Evolutionary conservation across 148 eudicot species (phyloP), one percentile per base, ranked within the genome.

Genomic region (Fagopyrum tataricum): DNA sequence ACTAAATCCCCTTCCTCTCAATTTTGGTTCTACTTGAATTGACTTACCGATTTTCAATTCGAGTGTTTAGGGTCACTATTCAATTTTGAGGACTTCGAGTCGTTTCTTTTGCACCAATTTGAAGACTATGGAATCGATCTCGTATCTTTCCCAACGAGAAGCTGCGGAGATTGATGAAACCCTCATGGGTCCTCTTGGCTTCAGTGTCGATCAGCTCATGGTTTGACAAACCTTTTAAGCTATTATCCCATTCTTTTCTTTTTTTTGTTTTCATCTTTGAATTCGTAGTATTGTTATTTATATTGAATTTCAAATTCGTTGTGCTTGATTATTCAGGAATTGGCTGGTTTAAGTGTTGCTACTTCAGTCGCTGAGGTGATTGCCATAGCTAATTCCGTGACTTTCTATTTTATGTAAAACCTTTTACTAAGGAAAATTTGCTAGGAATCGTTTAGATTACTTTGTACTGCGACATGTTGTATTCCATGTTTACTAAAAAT

Each of bases 291-390:
- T 14, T 40, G 12, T 62, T 18, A 44, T 24, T 7, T 26, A 40
- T 4, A 20, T 70, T 4, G 49, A 46, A 6, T 14, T 64, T 40
- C 52, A 73, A 20, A 39, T 6, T 24, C 69, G 26, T 37, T 62
- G n/a, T 37, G 49, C 72, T 72, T 51, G 4, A 20, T 44, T 73
- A 26, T 44, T 47, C 43, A 92, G 99, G 99, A 95, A 79, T 80
- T 95, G 88, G 99, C 99, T 75, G 99, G 99, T 62, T 79, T 95
- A 78, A 95, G 99, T 72, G 97, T 92, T 67, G 99, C 99, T 26
- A 79, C 87, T 61, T 90, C 99, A 39, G 89, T 95, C 39, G 90
- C 92, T 4, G 97, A 95, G 99, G 99, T 92, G 72, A 76, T 10
- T 64, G 42, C 43, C 69, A 64, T 17, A 26, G 11, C 31, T 10